Evolutionary conservation across 2,329 filamentous ascomycete genomes (phyloP).

Genomic region (Fonsecaea pedrosoi): DNA sequence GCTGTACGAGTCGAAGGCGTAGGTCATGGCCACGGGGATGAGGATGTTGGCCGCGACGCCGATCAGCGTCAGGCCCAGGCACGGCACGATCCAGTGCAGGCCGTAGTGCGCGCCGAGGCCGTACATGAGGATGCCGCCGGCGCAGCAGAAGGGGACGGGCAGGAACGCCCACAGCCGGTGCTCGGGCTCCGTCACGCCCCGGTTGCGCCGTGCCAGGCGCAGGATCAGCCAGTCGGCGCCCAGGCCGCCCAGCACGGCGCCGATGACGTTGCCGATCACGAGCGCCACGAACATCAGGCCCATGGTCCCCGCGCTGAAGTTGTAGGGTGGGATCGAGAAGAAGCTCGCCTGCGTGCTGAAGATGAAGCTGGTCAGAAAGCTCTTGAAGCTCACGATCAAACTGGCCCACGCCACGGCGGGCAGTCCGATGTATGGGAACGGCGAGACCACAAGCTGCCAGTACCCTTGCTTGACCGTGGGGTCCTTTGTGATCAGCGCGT

Average conservation of each 20-base stretch:
- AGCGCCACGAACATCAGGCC: conserved; percentile 11
- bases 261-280: background rate
- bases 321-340: conserved; percentile 18
- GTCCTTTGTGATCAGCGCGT: background rate
- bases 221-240: background rate
- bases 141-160: background rate
- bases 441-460: background rate
- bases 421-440: background rate
- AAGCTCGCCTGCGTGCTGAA: conserved; percentile 12
- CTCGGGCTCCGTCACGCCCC: conserved; percentile 3
- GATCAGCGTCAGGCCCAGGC: conserved; percentile 6
- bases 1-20: conserved; percentile 9
- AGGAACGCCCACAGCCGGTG: background rate
- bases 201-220: background rate
- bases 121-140: conserved; percentile 5
- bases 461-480: background rate
- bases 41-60: background rate
- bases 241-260: background rate
- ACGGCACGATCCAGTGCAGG: background rate
- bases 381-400: conserved; percentile 8
- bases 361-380: conserved; percentile 6
- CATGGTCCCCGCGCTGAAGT: conserved; percentile 7
- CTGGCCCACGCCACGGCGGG: conserved; percentile 13
- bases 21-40: conserved; percentile 9
- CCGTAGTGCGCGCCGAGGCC: background rate